phyloP scores from a whole-genome alignment of 2,329 filamentous ascomycete genomes.

The Knufia fluminis region DNA sequence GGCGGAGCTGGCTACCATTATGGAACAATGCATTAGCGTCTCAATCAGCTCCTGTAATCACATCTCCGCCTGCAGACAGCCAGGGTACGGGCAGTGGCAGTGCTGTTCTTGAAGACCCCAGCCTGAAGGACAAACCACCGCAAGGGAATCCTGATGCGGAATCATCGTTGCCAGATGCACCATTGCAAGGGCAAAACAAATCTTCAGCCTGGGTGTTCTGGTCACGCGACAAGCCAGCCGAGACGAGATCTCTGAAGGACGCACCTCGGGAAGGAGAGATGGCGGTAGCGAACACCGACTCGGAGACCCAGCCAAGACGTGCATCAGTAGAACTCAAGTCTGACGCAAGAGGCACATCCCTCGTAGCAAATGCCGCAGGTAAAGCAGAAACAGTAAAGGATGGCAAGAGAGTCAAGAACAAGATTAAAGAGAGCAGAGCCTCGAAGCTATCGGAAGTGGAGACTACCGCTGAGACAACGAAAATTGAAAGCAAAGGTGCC shows the following conservation, averaged over 20 bases:
- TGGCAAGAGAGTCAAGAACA: slow-evolving; percentile 10
- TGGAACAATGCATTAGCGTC: slow-evolving; percentile 27
- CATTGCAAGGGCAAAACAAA: slow-evolving; percentile 17
- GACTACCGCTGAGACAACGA: slow-evolving; percentile 25
- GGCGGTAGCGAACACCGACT: slow-evolving; percentile 21
- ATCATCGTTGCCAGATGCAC: slow-evolving; percentile 17
- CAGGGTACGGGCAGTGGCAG: slow-evolving; percentile 11
- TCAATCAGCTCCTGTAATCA: slow-evolving; percentile 3
- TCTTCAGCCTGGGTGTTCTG: slow-evolving; percentile 24
- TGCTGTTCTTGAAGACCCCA: not conserved
- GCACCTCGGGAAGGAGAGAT: slow-evolving; percentile 22
- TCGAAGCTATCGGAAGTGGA: slow-evolving; percentile 25
- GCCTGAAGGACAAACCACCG: not conserved
- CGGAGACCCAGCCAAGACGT: slow-evolving; percentile 23
- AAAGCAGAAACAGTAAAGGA: not conserved
- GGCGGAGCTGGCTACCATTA: slow-evolving; percentile 38
- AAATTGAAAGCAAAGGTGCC: slow-evolving; percentile 20
- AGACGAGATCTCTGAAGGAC: slow-evolving; percentile 11
- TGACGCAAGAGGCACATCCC: slow-evolving; percentile 8
- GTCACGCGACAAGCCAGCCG: slow-evolving; percentile 21
- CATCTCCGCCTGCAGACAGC: not conserved
- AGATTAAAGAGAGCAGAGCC: slow-evolving; percentile 14
- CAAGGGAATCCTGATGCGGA: no score
- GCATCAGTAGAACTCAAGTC: slow-evolving; percentile 23
- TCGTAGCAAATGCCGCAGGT: slow-evolving; percentile 9